Evolutionary conservation across 2,329 filamentous ascomycete species (phyloP), one percentile per base, ranked within the genome.

Genomic region (Dactylellina sp.): DNA sequence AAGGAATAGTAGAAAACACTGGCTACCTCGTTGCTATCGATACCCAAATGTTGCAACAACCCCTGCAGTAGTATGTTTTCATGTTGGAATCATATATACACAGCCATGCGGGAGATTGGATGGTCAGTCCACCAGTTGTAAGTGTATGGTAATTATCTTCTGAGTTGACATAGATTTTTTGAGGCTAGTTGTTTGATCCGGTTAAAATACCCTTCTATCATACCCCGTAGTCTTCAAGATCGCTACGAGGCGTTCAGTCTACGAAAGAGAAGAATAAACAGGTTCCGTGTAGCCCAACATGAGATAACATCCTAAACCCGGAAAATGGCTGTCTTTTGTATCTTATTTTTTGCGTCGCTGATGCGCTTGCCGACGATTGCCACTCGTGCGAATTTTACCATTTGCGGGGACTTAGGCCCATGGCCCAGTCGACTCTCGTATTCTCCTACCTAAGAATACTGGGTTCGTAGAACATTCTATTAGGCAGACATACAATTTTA

Each of bases 401-500:
- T 32, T 32, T 32, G 28, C 28, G 28, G 28, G 28, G 28, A 9
- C 9, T 9, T 32, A 32, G 9, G 28, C 28, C 28, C n/a, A n/a
- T n/a, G 9, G 28, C 28, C 28, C 28, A 32, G 28, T 32, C 28
- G 9, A 9, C 28, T 32, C 28, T 32, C 9, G 28, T 32, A 60
- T 47, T 25, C 47, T 37, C 18, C 18, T 22, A 42, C 39, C 16
- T 14, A 7, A 18, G 4, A n/a, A 18, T 14, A n/a, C 11, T 28
- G 46, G n/a, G 14, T 7, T 9, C 7, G 49, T 52, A 12, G 7
- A 32, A 35, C 14, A 2, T 28, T 49, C 22, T 63, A 24, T 53
- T 52, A 68, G 53, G 55, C 53, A 68, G 63, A 60, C 28, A 22
- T 46, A 32, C 9, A 25, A 16, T 42, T 12, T 44, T 24, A n/a